phyloP scores from a whole-genome alignment of 306 rosid genomes.

The Castanea mollissima region DNA sequence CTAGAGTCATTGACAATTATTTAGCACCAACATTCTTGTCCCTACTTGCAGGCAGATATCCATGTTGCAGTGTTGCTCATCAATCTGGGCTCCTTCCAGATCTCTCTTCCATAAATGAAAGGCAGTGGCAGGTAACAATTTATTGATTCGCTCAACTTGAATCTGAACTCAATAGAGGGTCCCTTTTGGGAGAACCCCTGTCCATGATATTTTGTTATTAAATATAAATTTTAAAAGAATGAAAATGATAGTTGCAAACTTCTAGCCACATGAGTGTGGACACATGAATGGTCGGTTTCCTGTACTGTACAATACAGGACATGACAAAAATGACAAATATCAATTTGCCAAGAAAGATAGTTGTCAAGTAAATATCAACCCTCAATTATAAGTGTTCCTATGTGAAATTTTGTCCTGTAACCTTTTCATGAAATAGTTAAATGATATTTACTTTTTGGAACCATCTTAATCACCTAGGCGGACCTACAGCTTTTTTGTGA shows the following conservation, averaged over 20 bases:
- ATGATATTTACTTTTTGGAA: no score
- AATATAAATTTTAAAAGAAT: not conserved
- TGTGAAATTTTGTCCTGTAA: no score
- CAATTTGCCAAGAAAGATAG: not conserved
- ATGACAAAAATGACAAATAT: slow-evolving; percentile 24
- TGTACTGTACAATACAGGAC: not conserved
- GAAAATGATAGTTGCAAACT: slow-evolving; percentile 9
- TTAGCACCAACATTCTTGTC: slow-evolving; percentile 22
- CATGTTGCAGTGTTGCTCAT: slow-evolving; percentile 1
- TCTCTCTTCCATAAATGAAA: slow-evolving; percentile 15
- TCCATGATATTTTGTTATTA: slow-evolving; percentile 16
- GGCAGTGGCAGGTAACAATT: slow-evolving; percentile 1
- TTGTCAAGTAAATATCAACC: not conserved
- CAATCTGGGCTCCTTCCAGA: slow-evolving; percentile 31
- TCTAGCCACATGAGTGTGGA: slow-evolving; percentile 15
- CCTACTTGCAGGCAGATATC: slow-evolving; percentile 11
- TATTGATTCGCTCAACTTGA: slow-evolving; percentile 15
- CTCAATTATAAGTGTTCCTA: not conserved
- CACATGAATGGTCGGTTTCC: slow-evolving; percentile 17
- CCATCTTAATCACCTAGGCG: not conserved
- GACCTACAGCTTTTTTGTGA: slow-evolving; percentile 1
- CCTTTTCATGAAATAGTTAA: no score
- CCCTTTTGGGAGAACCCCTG: slow-evolving; percentile 15
- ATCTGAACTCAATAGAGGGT: slow-evolving; percentile 14
- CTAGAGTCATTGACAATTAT: slow-evolving; percentile 8